Base-by-base conservation (phyloP, 176 grass and related monocot genomes). In the Avena sativa region DNA sequence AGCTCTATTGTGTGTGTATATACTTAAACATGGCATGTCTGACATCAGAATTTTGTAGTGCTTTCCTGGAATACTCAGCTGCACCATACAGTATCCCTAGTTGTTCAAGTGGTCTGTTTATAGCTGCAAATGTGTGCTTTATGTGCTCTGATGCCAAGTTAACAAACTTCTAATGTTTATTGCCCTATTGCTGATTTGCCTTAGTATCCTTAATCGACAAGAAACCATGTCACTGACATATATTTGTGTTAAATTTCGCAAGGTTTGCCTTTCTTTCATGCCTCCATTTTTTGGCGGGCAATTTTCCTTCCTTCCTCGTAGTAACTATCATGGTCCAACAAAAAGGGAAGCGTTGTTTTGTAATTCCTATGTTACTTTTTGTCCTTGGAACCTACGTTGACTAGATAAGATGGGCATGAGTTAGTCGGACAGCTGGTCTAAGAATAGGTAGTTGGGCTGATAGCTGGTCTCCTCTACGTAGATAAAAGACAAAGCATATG, bases 171-270 rank as follows among this genome's bases (percentile, higher is more conserved):
- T 36, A 50, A 2, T 12, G 69, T 12, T 17, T 50, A 15, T 68
- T 59, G 3, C 32, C 16, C 15, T 61, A 16, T 71, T 68, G 14
- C 6, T 59, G 20, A 56, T 36, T 75, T 70, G 19, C 65, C 49
- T 15, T 50, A 44, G 23, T 12, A 70, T 49, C 21, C 12, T 57
- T 87, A 76, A 81, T 67, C 14, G 1, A 61, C 12, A n/a, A 73
- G 48, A 12, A 50, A 9, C 9, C 48, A 11, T 12, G 48, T 43
- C 71, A 80, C 50, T 66, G 46, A 23, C 57, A 52, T 52, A 56
- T 80, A 12, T 66, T 81, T 12, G 66, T 81, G 23, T 25, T 76
- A 76, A 46, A 81, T 12, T 81, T 68, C 21, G 3, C 15, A 76
- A 40, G 3, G 4, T 76, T 58, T 3, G 7, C 58, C 53, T 66